Evolutionary conservation across 805 yeast species (phyloP), one percentile per base, ranked within the genome.

Genomic region (Schizosaccharomyces lindneri): DNA sequence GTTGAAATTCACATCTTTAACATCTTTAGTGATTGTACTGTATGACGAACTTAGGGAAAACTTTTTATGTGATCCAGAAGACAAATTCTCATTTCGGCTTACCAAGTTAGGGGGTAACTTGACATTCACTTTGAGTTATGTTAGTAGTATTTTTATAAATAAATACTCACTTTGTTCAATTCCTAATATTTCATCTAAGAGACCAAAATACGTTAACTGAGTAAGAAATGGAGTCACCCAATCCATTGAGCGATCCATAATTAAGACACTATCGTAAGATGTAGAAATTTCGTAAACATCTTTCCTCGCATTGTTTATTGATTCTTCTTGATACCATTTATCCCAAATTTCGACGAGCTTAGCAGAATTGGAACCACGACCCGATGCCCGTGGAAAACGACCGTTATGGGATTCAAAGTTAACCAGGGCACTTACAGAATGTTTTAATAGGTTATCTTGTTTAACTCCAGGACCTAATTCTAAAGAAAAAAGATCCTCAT

Each of bases 161-260:
- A 19, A 46, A 19, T 5, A 24, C 57, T 73, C 72, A 5, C 66
- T 60, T 24, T 65, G 63, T 9, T 59, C 55, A 5, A 83, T 72
- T 4, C 78, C 80, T 65, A 81, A 76, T 13, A 81, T 69, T 66
- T 89, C 96, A 69, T 85, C 89, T 24, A 88, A 73, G 17, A 93
- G 73, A 0, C 97, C 98, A 19, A 79, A 75, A 69, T 89, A 90
- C 1, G 87, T 85, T 66, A 89, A 72, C 67, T 89, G 97, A 31
- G 82, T 80, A 62, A 87, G 72, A 11, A 87, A 67, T 0, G 87
- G 83, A 1, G 95, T 80, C 4, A 85, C 70, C 55, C 79, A 76
- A 71, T 90, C 98, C 36, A 83, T 70, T 61, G 82, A 79, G 59
- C 98, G 74, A 68, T 90, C 97, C 24, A 90, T 68, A 0, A 89